These are phyloP conservation scores for Botrytis fragariae DNA, from an alignment of 2,329 filamentous ascomycete species.

Conservation along the genomic window DNA sequence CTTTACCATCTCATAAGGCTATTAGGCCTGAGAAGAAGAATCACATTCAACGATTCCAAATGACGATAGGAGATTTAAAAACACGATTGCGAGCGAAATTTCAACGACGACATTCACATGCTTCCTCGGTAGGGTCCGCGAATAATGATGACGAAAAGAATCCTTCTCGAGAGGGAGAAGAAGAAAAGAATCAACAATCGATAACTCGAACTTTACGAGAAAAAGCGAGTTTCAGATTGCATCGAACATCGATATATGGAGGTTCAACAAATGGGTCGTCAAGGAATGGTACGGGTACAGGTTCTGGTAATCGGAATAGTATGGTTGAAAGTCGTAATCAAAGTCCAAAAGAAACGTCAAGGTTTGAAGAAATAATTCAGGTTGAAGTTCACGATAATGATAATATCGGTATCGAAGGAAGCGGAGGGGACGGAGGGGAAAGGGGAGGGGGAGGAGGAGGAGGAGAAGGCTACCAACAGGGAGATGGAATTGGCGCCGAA, in stretches of 20 bases:
- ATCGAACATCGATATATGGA: slow-evolving; percentile 8
- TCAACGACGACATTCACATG: slow-evolving; percentile 18
- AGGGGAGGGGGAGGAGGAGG: neutral
- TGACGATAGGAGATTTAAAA: slow-evolving; percentile 21
- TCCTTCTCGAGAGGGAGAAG: neutral
- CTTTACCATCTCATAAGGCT: slow-evolving; percentile 1
- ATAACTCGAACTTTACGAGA: slow-evolving; percentile 8
- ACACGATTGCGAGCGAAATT: slow-evolving; percentile 20
- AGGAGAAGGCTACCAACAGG: neutral
- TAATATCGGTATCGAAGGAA: neutral
- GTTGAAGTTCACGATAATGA: neutral
- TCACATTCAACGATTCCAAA: neutral
- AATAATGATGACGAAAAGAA: neutral
- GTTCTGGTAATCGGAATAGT: neutral
- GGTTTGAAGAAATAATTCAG: neutral
- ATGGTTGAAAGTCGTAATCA: neutral
- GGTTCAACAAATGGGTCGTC: slow-evolving; percentile 13
- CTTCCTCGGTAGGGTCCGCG: slow-evolving; percentile 1
- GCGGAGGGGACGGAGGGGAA: neutral
- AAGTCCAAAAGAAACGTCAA: slow-evolving; percentile 1
- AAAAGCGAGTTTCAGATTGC: slow-evolving; percentile 9
- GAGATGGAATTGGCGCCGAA: slow-evolving; percentile 13
- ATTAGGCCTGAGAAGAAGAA: neutral
- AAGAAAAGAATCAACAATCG: slow-evolving; percentile 4
- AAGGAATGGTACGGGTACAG: neutral